Conservation (phyloP, 257 asterid genomes). For the Ballota nigra region DNA sequence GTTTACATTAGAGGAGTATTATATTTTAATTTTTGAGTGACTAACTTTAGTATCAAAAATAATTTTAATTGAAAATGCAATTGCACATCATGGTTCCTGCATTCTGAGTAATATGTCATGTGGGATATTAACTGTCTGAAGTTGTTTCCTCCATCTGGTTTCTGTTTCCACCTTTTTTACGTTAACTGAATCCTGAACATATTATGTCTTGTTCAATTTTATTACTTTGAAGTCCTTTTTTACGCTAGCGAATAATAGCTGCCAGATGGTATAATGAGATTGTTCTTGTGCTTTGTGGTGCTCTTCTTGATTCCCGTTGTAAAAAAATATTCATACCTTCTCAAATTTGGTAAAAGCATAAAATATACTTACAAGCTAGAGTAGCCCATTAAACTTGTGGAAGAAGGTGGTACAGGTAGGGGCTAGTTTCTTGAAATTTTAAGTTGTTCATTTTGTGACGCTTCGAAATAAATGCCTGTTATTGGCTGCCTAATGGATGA, state of each 20-base stretch:
- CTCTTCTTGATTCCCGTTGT: background rate
- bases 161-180: background rate
- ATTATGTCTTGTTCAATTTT: background rate
- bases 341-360: too few species aligned
- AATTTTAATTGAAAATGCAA: background rate
- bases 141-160: background rate
- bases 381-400: background rate
- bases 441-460: background rate
- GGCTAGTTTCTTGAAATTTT: background rate
- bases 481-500: background rate
- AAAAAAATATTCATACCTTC: background rate
- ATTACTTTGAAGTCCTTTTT: background rate
- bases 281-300: background rate
- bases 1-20: background rate
- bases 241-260: background rate
- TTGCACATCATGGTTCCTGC: background rate
- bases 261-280: background rate
- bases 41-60: background rate
- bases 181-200: background rate
- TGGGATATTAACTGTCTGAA: background rate
- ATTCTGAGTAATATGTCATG: background rate
- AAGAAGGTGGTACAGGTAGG: background rate
- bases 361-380: too few species aligned
- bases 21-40: background rate
- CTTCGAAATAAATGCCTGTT: background rate